These are phyloP conservation scores for Panaeolus cyanescens DNA, from an alignment of 768 basidiomycete genomes.

Conservation along the genomic window DNA sequence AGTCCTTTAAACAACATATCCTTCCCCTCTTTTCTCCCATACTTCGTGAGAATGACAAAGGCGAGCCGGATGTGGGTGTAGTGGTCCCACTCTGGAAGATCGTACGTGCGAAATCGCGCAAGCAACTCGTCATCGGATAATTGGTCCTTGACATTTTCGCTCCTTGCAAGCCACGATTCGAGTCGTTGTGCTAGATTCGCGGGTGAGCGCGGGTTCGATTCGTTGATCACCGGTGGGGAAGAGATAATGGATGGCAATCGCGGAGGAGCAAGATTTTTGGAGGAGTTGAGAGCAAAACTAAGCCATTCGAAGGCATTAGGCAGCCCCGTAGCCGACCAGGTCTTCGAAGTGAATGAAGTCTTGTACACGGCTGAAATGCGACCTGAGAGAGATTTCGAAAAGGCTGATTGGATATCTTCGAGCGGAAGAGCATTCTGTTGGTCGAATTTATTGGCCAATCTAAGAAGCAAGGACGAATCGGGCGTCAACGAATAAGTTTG, in stretches of 20 bases:
- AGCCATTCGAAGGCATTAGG: conserved; percentile 45
- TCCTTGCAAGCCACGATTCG: conserved; percentile 35
- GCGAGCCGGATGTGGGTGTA: conserved; percentile 48
- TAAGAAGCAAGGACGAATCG: conserved; percentile 17
- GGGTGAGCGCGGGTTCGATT: conserved; percentile 18
- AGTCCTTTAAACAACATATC: conserved; percentile 46
- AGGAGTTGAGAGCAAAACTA: conserved; percentile 26
- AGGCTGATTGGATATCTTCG: conserved; percentile 42
- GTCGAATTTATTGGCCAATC: conserved; percentile 67
- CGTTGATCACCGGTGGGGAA: neutral
- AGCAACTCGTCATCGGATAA: conserved; percentile 33
- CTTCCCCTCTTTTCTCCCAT: conserved; percentile 48
- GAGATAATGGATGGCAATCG: neutral
- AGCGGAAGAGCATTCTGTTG: conserved; percentile 49
- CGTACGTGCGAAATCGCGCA: conserved; percentile 30
- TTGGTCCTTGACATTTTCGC: conserved; percentile 22
- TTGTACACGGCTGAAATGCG: conserved; percentile 28
- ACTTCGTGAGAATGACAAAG: conserved; percentile 39
- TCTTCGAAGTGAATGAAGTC: conserved; percentile 18
- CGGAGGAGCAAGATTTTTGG: conserved; percentile 12
- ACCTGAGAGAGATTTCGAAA: conserved; percentile 30
- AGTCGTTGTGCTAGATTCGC: conserved; percentile 33
- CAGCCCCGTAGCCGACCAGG: conserved; percentile 21
- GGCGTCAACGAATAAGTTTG: no score
- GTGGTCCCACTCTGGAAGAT: conserved; percentile 47